Evolutionary conservation across 148 eudicot species (phyloP).

Genomic region (Vaccinium macrocarpon): DNA sequence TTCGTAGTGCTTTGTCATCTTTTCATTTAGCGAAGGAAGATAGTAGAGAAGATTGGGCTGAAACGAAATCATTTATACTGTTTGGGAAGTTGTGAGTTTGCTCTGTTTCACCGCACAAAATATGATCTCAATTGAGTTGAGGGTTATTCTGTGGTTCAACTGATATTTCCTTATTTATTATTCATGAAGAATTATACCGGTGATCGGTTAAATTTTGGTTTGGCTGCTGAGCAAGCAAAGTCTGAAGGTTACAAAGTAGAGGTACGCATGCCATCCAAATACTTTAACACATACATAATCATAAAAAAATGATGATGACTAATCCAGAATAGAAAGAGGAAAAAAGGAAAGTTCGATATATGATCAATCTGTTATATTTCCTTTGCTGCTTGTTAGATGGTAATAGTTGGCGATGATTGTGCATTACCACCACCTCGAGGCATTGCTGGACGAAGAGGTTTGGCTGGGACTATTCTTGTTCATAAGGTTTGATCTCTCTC

Average conservation of each 20-base stretch:
- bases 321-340: not conserved
- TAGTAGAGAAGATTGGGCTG: not conserved
- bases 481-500: slow-evolving; percentile 59
- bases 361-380: not conserved
- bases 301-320: not conserved
- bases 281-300: not conserved
- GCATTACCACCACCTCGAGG: slow-evolving; percentile 96
- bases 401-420: slow-evolving; percentile 97
- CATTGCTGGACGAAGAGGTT: slow-evolving; percentile 95
- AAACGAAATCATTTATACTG: not conserved
- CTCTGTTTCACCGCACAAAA: not conserved
- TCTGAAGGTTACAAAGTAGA: slow-evolving; percentile 95
- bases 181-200: slow-evolving; percentile 81
- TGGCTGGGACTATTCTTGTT: slow-evolving; percentile 93
- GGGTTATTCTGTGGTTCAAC: not conserved
- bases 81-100: not conserved
- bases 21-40: not conserved
- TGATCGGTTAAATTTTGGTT: slow-evolving; percentile 91
- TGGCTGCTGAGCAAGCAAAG: slow-evolving; percentile 98
- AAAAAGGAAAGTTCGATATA: not conserved
- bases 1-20: not conserved
- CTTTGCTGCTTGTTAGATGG: slow-evolving; percentile 50
- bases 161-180: not conserved
- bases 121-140: not conserved
- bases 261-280: slow-evolving; percentile 36